Percentiles rank a stretch among this genome's conserved stretches.
Evolutionary conservation across 192 early-diverging fungal genomes (phyloP).

Genomic region (Coemansia sp.): DNA sequence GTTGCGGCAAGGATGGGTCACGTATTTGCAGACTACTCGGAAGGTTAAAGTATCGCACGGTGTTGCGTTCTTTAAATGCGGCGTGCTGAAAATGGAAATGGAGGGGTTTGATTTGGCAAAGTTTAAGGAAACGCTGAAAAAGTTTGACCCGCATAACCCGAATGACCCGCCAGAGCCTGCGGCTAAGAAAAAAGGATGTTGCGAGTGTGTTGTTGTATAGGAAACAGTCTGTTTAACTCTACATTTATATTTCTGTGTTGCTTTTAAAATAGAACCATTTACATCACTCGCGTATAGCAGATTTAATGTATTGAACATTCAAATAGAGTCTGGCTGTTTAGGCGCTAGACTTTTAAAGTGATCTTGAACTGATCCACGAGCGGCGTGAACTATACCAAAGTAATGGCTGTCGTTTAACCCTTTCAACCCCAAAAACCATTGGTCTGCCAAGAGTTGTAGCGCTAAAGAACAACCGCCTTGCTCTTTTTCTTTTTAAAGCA

Average conservation of each 20-base stretch:
- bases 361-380: too few relatives aligned
- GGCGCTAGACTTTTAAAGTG: too few relatives aligned
- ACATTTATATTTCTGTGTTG: too few relatives aligned
- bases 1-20: constrained; percentile 8
- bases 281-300: too few relatives aligned
- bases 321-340: too few relatives aligned
- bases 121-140: constrained; percentile 6
- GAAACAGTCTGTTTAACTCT: too few relatives aligned
- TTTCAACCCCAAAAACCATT: too few relatives aligned
- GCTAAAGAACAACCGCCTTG: neutral
- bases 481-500: neutral
- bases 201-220: constrained; percentile 17
- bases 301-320: too few relatives aligned
- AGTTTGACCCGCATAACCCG: constrained; percentile 16
- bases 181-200: neutral
- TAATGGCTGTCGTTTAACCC: too few relatives aligned
- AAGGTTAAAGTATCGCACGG: constrained; percentile 9
- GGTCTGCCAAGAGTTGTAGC: too few relatives aligned
- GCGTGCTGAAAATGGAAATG: constrained; percentile 17
- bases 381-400: too few relatives aligned
- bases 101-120: constrained; percentile 11
- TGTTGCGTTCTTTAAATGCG: constrained; percentile 23
- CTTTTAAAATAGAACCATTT: too few relatives aligned
- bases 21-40: constrained; percentile 5
- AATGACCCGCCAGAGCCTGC: neutral